phyloP scores from a whole-genome alignment of 345 rosid genomes.

The Eutrema yunnanense region DNA sequence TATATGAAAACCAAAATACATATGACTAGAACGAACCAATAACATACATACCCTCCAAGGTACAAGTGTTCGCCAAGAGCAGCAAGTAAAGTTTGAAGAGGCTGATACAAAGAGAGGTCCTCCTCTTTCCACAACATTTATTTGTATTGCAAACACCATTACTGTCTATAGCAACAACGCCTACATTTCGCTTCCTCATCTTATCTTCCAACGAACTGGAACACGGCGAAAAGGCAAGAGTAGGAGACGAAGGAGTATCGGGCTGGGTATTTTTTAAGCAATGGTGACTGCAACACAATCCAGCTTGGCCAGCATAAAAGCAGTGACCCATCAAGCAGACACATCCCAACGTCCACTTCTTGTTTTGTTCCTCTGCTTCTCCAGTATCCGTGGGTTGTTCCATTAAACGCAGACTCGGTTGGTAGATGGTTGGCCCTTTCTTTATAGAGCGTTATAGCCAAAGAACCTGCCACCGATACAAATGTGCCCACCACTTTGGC shows the following conservation, averaged over 20 bases:
- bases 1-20: neutral
- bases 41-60: conserved; percentile 47
- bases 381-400: neutral
- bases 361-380: conserved; percentile 25
- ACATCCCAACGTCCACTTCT: conserved; percentile 72
- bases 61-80: conserved; percentile 64
- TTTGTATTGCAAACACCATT: conserved; percentile 58
- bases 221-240: conserved; percentile 61
- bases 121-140: conserved; percentile 54
- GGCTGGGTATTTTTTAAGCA: conserved; percentile 79
- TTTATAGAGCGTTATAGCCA: conserved; percentile 55
- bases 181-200: conserved; percentile 42
- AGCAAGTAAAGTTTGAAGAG: conserved; percentile 55
- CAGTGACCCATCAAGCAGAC: conserved; percentile 64
- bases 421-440: conserved; percentile 55
- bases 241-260: conserved; percentile 63
- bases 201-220: conserved; percentile 62
- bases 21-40: neutral
- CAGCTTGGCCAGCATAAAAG: conserved; percentile 78
- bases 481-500: conserved; percentile 57
- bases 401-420: conserved; percentile 20
- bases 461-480: conserved; percentile 52
- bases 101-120: conserved; percentile 69
- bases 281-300: conserved; percentile 73
- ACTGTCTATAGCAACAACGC: conserved; percentile 54